A percentile compares a stretch with the other conserved stretches of the same genome.
Conservation (phyloP, 2,329 filamentous ascomycete species). For the Verruconis gallopava region DNA sequence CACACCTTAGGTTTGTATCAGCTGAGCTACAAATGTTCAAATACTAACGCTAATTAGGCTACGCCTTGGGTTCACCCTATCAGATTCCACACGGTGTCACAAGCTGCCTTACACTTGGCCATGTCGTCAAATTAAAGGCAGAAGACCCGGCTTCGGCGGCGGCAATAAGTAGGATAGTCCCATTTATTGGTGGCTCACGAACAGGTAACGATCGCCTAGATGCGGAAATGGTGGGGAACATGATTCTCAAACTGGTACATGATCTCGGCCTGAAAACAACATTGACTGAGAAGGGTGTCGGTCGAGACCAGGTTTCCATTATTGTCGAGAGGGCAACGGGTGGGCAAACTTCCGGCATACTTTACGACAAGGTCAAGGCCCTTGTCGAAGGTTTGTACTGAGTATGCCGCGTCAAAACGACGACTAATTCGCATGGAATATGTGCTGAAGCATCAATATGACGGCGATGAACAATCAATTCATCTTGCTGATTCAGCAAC, state of each 20-base stretch:
- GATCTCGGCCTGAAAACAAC: slow-evolving; percentile 32
- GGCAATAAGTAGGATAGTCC: slow-evolving; percentile 32
- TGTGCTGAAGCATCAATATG: no score
- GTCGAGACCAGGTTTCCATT: slow-evolving; percentile 27
- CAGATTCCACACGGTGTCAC: slow-evolving; percentile 44
- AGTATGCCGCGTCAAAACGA: no score
- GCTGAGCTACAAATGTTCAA: slow-evolving; percentile 16
- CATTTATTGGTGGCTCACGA: slow-evolving; percentile 28
- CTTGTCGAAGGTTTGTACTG: slow-evolving; percentile 32
- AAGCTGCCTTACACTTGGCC: slow-evolving; percentile 40
- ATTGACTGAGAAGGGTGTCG: slow-evolving; percentile 33
- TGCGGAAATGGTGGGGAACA: slow-evolving; percentile 32
- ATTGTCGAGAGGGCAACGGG: slow-evolving; percentile 33
- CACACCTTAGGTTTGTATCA: no score
- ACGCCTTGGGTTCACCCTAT: slow-evolving; percentile 43
- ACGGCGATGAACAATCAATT: no score
- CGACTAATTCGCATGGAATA: no score
- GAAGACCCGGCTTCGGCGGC: slow-evolving; percentile 30
- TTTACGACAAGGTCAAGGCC: slow-evolving; percentile 30
- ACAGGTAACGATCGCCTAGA: slow-evolving; percentile 30
- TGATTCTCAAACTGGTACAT: slow-evolving; percentile 31
- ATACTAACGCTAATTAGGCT: slow-evolving; percentile 19
- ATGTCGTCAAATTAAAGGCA: slow-evolving; percentile 42
- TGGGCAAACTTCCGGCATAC: slow-evolving; percentile 25
- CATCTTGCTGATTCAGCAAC: no score